Percentiles rank a stretch among this genome's conserved stretches.
phyloP scores from a whole-genome alignment of 768 basidiomycete genomes.

The Pleurotus ostreatus region DNA sequence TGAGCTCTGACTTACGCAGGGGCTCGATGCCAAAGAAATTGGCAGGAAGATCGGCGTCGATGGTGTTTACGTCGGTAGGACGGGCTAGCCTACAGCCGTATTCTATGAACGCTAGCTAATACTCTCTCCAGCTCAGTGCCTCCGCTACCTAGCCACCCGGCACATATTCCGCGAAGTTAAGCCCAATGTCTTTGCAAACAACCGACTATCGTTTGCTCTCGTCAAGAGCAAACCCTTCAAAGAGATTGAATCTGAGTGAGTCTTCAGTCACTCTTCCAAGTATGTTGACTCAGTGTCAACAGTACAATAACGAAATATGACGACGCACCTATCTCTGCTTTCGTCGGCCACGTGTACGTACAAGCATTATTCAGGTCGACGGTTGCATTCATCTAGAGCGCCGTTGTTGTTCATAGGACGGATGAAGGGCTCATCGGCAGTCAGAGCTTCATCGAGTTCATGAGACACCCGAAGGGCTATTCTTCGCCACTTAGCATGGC shows the following conservation, averaged over 20 bases:
- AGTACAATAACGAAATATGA: neutral
- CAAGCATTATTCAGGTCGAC: neutral
- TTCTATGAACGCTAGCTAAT: too few species aligned
- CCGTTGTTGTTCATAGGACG: conserved; percentile 6
- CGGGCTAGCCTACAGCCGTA: too few species aligned
- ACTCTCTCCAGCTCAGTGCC: conserved; percentile 17
- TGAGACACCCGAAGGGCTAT: conserved; percentile 10
- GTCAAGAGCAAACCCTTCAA: conserved; percentile 22
- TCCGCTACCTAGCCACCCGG: conserved; percentile 29
- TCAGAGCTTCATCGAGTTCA: conserved; percentile 16
- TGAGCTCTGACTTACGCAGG: conserved; percentile 10
- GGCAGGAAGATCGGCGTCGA: conserved; percentile 20
- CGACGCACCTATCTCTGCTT: neutral
- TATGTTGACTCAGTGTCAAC: neutral
- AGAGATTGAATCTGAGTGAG: conserved; percentile 21
- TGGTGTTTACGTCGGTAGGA: conserved; percentile 25
- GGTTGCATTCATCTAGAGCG: neutral
- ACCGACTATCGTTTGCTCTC: conserved; percentile 25
- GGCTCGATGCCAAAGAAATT: conserved; percentile 29
- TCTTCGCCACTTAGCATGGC: conserved; percentile 5
- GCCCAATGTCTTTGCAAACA: conserved; percentile 29
- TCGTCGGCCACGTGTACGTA: neutral
- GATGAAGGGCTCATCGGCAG: conserved; percentile 18
- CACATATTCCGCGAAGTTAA: conserved; percentile 28
- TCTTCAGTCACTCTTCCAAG: neutral